phyloP scores from a whole-genome alignment of 208 protist genomes.

The Angomonas ambiguus region DNA sequence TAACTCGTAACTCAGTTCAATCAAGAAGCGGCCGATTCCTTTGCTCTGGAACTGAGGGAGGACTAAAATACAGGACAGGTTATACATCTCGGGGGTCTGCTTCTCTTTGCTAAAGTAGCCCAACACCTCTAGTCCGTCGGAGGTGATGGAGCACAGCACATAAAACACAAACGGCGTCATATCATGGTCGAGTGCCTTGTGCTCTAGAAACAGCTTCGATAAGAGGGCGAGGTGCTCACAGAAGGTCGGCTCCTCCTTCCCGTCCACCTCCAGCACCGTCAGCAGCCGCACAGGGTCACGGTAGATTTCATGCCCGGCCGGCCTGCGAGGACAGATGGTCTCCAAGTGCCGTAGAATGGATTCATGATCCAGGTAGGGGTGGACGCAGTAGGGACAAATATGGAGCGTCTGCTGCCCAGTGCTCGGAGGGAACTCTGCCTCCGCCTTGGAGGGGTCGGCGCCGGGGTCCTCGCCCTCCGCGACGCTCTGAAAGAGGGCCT shows the following conservation, averaged over 20 bases:
- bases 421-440: slow-evolving; percentile 17
- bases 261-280: slow-evolving; percentile 96
- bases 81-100: slow-evolving; percentile 95
- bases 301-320: slow-evolving; percentile 88
- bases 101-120: slow-evolving; percentile 99
- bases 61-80: slow-evolving; percentile 99
- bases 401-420: slow-evolving; percentile 82
- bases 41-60: slow-evolving; percentile 95
- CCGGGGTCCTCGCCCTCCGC: slow-evolving; percentile 41
- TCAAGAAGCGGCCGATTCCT: slow-evolving; percentile 98
- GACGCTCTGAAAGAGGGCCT: slow-evolving; percentile 42
- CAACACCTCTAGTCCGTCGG: slow-evolving; percentile 93
- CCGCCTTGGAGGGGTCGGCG: slow-evolving; percentile 23
- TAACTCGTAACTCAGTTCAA: slow-evolving; percentile 98
- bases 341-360: slow-evolving; percentile 78
- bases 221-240: slow-evolving; percentile 98
- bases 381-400: slow-evolving; percentile 97
- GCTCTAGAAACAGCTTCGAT: slow-evolving; percentile 99
- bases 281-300: slow-evolving; percentile 80
- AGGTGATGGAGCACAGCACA: slow-evolving; percentile 93
- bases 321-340: slow-evolving; percentile 85
- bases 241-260: slow-evolving; percentile 95
- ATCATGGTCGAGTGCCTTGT: slow-evolving; percentile 99
- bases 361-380: slow-evolving; percentile 90
- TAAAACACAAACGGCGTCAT: slow-evolving; percentile 99